Evolutionary conservation across 805 yeast species (phyloP).

Genomic region (Pichia heedii): DNA sequence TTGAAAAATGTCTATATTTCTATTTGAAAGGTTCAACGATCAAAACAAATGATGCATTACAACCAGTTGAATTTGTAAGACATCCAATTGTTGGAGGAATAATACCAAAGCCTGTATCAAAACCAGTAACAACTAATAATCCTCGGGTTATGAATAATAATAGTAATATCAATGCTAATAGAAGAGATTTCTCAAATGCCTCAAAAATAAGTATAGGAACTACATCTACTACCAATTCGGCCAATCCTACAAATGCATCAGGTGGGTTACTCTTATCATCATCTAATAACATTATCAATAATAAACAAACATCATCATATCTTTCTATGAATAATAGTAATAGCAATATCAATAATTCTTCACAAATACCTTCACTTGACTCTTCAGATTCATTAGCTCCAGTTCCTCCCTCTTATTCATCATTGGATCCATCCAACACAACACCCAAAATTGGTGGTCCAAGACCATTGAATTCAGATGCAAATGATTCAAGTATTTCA

Average conservation of each 20-base stretch:
- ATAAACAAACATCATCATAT: background rate
- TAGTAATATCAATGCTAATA: background rate
- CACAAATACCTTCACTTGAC: background rate
- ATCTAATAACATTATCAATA: background rate
- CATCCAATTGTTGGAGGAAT: conserved; percentile 52
- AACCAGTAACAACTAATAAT: background rate
- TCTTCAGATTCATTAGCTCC: background rate
- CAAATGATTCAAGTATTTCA: conserved; percentile 2
- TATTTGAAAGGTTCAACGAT: conserved; percentile 36
- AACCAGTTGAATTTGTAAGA: conserved; percentile 62
- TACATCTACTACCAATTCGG: background rate
- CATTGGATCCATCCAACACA: background rate
- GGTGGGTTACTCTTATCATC: background rate
- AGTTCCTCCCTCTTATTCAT: conserved; percentile 1
- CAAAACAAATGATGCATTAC: conserved; percentile 31
- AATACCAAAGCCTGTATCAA: conserved; percentile 1
- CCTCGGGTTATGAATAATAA: no score
- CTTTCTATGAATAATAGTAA: background rate
- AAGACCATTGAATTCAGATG: conserved; percentile 14
- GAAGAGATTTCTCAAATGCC: background rate
- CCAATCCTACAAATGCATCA: background rate
- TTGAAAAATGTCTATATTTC: conserved; percentile 72
- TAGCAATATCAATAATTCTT: background rate
- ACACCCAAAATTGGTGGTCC: conserved; percentile 14
- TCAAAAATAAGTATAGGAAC: background rate